These are phyloP conservation scores for Coemansia sp. DNA, from an alignment of 192 early-diverging fungal genomes.

Conservation along the genomic window DNA sequence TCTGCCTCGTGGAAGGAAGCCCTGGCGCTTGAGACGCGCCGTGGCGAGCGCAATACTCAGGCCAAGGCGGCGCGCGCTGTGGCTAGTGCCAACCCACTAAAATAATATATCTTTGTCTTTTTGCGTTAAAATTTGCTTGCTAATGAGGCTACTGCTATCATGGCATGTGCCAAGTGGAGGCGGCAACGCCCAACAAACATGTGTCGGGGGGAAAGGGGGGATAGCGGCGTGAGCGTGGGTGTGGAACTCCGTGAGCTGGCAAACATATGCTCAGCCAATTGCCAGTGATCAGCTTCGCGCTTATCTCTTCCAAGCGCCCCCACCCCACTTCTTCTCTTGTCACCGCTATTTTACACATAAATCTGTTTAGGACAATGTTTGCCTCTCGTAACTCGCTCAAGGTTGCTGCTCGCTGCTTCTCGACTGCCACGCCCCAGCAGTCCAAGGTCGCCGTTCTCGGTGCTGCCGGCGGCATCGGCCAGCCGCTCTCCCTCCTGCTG, in stretches of 20 bases:
- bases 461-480: slow-evolving; percentile 94
- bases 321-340: not conserved
- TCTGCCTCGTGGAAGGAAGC: slow-evolving; percentile 49
- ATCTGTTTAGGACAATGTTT: slow-evolving; percentile 43
- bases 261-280: not conserved
- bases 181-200: not conserved
- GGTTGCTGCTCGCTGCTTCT: slow-evolving; percentile 52
- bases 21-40: slow-evolving; percentile 21
- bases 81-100: not conserved
- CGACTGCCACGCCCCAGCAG: slow-evolving; percentile 44
- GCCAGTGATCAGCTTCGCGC: not conserved
- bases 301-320: not conserved
- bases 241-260: not conserved
- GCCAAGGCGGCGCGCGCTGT: not conserved
- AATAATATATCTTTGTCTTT: not conserved
- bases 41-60: slow-evolving; percentile 23
- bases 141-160: not conserved
- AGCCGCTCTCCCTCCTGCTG: slow-evolving; percentile 92
- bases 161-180: not conserved
- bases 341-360: not conserved
- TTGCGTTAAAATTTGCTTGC: not conserved
- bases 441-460: slow-evolving; percentile 69
- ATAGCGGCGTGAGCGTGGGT: not conserved
- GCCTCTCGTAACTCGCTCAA: slow-evolving; percentile 47
- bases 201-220: not conserved